These are phyloP conservation scores for Coprinellus aureogranulatus DNA, from an alignment of 768 basidiomycete species.

Conservation along the genomic window DNA sequence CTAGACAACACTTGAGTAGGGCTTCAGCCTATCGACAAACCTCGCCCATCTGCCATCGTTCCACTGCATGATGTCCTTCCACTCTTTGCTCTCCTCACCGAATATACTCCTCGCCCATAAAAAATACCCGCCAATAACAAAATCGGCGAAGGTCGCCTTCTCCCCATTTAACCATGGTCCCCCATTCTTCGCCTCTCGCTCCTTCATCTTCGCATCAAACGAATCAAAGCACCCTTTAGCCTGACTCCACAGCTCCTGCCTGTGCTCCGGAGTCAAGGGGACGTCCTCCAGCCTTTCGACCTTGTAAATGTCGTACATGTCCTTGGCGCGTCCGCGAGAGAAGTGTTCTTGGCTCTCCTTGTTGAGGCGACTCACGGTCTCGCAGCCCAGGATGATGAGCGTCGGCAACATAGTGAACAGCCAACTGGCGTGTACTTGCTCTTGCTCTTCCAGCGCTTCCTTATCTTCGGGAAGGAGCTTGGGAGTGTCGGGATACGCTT, in stretches of 20 bases:
- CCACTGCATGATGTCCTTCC: constrained; percentile 31
- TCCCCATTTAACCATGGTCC: constrained; percentile 29
- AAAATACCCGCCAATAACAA: constrained; percentile 24
- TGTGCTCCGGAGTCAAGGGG: constrained; percentile 18
- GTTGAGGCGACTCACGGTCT: constrained; percentile 10
- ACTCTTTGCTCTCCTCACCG: constrained; percentile 33
- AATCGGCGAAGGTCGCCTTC: constrained; percentile 31
- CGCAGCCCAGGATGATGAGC: constrained; percentile 11
- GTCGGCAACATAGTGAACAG: not conserved
- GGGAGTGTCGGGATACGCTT: constrained; percentile 41
- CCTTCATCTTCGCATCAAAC: constrained; percentile 19
- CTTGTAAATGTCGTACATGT: not conserved
- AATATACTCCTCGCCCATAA: constrained; percentile 25
- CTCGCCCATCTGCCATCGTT: constrained; percentile 31
- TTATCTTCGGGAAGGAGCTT: constrained; percentile 27
- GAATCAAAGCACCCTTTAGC: constrained; percentile 17
- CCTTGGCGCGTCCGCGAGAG: constrained; percentile 15
- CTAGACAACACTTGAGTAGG: constrained; percentile 14
- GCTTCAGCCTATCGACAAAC: constrained; percentile 20
- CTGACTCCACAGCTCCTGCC: constrained; percentile 19
- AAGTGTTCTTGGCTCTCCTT: constrained; percentile 14
- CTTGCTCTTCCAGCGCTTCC: constrained; percentile 11
- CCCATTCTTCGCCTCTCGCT: constrained; percentile 13
- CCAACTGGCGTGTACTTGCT: constrained; percentile 11
- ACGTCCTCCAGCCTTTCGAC: constrained; percentile 22